Evolutionary conservation across 805 yeast species (phyloP).

Genomic region (Maudiozyma saulgeensis): DNA sequence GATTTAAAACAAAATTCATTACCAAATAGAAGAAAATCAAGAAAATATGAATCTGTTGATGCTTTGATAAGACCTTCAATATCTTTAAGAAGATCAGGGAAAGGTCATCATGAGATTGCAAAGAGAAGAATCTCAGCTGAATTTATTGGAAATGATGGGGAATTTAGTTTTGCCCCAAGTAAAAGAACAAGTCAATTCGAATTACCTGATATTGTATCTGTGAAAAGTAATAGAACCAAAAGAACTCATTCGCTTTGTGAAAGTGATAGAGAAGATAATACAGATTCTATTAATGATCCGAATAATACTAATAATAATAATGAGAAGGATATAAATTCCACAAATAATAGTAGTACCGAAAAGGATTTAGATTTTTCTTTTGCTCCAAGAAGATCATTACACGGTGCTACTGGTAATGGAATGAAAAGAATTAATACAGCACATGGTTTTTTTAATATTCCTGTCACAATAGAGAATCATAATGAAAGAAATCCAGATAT

Average conservation of each 20-base stretch:
- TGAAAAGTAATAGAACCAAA: slow-evolving; percentile 12
- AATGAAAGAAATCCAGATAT: neutral
- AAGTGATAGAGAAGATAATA: neutral
- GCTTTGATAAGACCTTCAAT: slow-evolving; percentile 5
- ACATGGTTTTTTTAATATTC: slow-evolving; percentile 16
- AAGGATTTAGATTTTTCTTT: slow-evolving; percentile 5
- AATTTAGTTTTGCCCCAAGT: neutral
- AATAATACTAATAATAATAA: neutral
- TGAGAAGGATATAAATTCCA: neutral
- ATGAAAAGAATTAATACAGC: slow-evolving; percentile 7
- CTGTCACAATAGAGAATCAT: slow-evolving; percentile 12
- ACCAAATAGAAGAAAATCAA: neutral
- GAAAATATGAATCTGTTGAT: neutral
- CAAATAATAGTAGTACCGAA: neutral
- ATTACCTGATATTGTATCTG: slow-evolving; percentile 20
- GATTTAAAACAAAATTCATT: neutral
- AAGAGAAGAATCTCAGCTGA: slow-evolving; percentile 13
- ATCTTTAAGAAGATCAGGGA: slow-evolving; percentile 9
- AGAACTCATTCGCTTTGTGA: slow-evolving; percentile 2
- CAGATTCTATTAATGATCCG: neutral
- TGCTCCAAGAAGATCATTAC: slow-evolving; percentile 16
- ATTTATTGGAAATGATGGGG: neutral
- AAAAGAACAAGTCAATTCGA: slow-evolving; percentile 8
- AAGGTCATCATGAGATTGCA: slow-evolving; percentile 14
- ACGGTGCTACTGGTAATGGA: slow-evolving; percentile 13